Percentiles rank a stretch among this genome's conserved stretches.
phyloP scores from a whole-genome alignment of 148 eudicot species.

The Cornus kousa region DNA sequence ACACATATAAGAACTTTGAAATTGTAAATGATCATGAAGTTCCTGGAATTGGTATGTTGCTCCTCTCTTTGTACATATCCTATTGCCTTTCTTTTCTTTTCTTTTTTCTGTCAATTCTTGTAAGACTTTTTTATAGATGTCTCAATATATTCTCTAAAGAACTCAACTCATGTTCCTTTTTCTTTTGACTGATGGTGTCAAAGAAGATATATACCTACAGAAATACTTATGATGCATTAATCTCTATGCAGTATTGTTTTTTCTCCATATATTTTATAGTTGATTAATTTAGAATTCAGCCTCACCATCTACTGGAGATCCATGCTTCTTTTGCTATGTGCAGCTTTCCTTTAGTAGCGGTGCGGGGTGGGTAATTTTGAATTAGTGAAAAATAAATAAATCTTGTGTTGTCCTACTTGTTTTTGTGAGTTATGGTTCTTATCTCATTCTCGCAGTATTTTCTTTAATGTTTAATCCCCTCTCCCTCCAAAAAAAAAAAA shows the following conservation, averaged over 20 bases:
- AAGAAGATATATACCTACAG: neutral
- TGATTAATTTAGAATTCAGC: neutral
- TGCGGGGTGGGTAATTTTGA: neutral
- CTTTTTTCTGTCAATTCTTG: neutral
- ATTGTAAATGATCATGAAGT: slow-evolving; percentile 89
- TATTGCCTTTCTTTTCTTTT: neutral
- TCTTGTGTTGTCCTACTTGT: neutral
- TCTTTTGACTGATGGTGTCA: neutral
- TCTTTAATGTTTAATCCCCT: neutral
- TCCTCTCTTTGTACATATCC: neutral
- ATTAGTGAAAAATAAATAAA: neutral
- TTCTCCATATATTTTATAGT: neutral
- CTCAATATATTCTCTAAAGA: neutral
- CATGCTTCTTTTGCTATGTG: neutral
- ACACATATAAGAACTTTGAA: slow-evolving; percentile 91
- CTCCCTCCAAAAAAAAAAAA: too few relatives aligned
- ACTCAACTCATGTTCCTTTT: neutral
- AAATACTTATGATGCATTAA: neutral
- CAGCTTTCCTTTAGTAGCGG: neutral
- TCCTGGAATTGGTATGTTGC: slow-evolving; percentile 67
- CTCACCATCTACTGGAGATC: neutral
- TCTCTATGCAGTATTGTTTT: neutral
- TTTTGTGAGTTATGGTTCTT: neutral
- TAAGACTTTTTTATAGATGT: neutral
- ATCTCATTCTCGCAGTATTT: neutral